Evolutionary conservation across 1,139 yeast genomes (phyloP).

Genomic region (Blastobotrys aristatus): DNA sequence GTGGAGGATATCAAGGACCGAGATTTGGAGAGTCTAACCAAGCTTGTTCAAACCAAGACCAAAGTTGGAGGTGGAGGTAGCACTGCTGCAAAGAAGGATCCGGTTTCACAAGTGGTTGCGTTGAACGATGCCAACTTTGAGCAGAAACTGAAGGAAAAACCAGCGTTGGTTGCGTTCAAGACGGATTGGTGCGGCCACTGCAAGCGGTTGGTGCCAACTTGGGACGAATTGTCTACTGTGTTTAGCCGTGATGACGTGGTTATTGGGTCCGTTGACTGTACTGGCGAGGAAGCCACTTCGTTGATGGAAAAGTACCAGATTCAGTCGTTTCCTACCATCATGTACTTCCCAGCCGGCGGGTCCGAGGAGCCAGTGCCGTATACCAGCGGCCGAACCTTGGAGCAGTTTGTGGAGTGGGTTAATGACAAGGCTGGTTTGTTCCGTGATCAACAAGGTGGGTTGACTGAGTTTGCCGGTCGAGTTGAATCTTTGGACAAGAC

Average conservation of each 20-base stretch:
- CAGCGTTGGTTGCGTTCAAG: conserved; percentile 45
- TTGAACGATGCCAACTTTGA: conserved; percentile 32
- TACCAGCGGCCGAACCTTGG: conserved; percentile 42
- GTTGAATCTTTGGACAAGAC: conserved; percentile 41
- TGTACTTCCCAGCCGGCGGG: conserved; percentile 42
- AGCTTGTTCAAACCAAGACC: conserved; percentile 41
- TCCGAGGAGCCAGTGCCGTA: conserved; percentile 41
- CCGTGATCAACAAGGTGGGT: conserved; percentile 50
- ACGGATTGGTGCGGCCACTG: conserved; percentile 83
- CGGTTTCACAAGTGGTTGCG: conserved; percentile 36
- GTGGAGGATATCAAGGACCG: conserved; percentile 36
- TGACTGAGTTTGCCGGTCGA: conserved; percentile 53
- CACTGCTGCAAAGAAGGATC: conserved; percentile 26
- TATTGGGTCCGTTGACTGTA: conserved; percentile 46
- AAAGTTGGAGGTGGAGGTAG: conserved; percentile 27
- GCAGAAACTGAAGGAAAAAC: conserved; percentile 22
- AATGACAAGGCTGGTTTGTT: conserved; percentile 49
- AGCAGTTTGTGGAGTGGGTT: conserved; percentile 45
- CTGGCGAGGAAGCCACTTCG: conserved; percentile 44
- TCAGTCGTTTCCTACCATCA: conserved; percentile 48
- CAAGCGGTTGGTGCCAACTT: conserved; percentile 57
- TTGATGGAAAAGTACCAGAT: conserved; percentile 44
- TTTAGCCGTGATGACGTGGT: conserved; percentile 44
- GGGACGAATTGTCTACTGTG: conserved; percentile 52
- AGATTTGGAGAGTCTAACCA: conserved; percentile 40